These are phyloP conservation scores for Exophiala sideris DNA, from an alignment of 2,329 filamentous ascomycete species.

Conservation along the genomic window DNA sequence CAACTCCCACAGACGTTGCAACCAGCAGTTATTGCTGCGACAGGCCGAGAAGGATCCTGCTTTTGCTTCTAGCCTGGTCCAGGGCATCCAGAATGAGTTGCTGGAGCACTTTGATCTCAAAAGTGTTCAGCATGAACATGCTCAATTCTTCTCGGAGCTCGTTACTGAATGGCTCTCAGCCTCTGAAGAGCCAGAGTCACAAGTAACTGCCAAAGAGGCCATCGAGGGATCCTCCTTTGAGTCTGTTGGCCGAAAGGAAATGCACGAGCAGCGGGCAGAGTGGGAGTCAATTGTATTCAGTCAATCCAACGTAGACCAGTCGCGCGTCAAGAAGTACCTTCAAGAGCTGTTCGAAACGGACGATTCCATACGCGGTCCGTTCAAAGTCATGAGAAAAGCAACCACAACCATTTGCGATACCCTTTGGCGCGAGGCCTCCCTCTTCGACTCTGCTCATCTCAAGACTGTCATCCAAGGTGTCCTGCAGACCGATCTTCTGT, in stretches of 20 bases:
- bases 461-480: slow-evolving; percentile 49
- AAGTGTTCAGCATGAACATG: slow-evolving; percentile 55
- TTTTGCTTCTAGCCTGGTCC: slow-evolving; percentile 46
- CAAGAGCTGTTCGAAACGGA: slow-evolving; percentile 48
- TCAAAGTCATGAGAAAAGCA: slow-evolving; percentile 41
- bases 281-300: slow-evolving; percentile 60
- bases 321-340: slow-evolving; percentile 50
- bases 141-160: slow-evolving; percentile 54
- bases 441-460: slow-evolving; percentile 44
- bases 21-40: slow-evolving; percentile 51
- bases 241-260: slow-evolving; percentile 51
- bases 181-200: slow-evolving; percentile 28
- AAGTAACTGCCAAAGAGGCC: slow-evolving; percentile 26
- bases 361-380: slow-evolving; percentile 39
- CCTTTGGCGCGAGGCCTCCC: slow-evolving; percentile 30
- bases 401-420: slow-evolving; percentile 39
- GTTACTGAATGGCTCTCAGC: slow-evolving; percentile 54
- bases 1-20: slow-evolving; percentile 32
- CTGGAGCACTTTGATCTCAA: slow-evolving; percentile 48
- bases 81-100: slow-evolving; percentile 48
- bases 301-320: slow-evolving; percentile 44
- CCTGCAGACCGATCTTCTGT: slow-evolving; percentile 50
- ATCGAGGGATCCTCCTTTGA: slow-evolving; percentile 41
- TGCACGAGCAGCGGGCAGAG: slow-evolving; percentile 50
- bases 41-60: slow-evolving; percentile 55